Base-by-base conservation (phyloP, 129 eudicot species). In the Pulicaria dysenterica region DNA sequence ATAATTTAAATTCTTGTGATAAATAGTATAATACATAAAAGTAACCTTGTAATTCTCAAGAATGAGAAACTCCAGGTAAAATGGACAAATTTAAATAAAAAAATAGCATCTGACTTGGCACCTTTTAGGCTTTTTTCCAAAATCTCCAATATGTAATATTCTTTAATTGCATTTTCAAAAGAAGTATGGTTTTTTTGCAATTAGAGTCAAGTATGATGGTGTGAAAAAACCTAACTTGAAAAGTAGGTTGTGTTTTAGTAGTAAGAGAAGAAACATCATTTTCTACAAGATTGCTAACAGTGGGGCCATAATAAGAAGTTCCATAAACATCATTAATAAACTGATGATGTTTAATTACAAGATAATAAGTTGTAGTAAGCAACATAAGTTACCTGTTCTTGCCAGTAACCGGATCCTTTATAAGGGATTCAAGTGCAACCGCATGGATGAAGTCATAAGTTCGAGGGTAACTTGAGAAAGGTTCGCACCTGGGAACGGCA, bases 401-500 rank as follows among this genome's bases (percentile, higher is more conserved):
- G 72, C 96, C 97, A 15, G 96, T 85, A 61, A 50, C 69, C 11
- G 86, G 81, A 81, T 88, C 96, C 79, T 86, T 88, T 44, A 85
- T 70, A 39, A 95, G 94, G 56, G 96, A 86, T 73, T 95, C 99
- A 19, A 95, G 76, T 43, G 85, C 79, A 76, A 82, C 80, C 54
- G 86, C 93, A 73, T 95, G 99, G 38, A 95, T 86, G 55, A 95
- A 79, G 78, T 95, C 99, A 53, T 86, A 95, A 14, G 97, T 88
- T 62, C 99, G 91, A 66, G 99, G 99, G 79, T 90, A 95, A 41
- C 97, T 95, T 41, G 99, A 95, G 84, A 95, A 95, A 42, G 99
- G 99, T 68, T 95, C 99, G 50, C 99, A 95, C 99, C 99, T 94
- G 64, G 37, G 47, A 57, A 63, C 58, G 60, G 13, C 16, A 56